These are phyloP conservation scores for Ophiostoma australiae DNA, from an alignment of 2,329 filamentous ascomycete species.

Conservation along the genomic window DNA sequence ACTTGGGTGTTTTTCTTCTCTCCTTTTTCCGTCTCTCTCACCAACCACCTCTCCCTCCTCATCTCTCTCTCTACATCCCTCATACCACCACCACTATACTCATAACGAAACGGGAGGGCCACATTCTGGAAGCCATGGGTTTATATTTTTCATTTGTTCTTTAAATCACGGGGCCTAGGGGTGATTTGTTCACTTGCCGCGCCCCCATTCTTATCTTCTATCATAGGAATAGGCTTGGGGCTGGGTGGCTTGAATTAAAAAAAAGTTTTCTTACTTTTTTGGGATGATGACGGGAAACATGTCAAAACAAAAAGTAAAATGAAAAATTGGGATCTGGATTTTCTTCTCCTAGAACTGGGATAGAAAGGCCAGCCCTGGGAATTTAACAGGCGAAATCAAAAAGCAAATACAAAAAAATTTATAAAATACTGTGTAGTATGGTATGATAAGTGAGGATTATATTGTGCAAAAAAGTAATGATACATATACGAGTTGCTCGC, in stretches of 20 bases:
- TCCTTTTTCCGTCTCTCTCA: neutral
- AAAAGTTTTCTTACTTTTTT: constrained; percentile 17
- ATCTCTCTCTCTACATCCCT: neutral
- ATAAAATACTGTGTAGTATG: neutral
- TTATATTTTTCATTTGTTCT: constrained; percentile 18
- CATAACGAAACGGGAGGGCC: constrained; percentile 12
- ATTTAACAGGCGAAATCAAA: constrained; percentile 15
- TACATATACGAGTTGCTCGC: neutral
- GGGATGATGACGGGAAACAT: constrained; percentile 18
- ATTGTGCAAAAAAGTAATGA: too few species aligned
- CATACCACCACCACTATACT: constrained; percentile 5
- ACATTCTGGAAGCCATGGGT: constrained; percentile 18
- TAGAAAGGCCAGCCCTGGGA: constrained; percentile 3
- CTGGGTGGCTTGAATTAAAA: constrained; percentile 22
- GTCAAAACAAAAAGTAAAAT: neutral
- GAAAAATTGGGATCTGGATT: neutral
- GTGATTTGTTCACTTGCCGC: constrained; percentile 3
- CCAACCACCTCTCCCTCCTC: neutral
- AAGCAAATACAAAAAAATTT: constrained; percentile 16
- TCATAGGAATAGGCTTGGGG: neutral
- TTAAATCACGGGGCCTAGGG: constrained; percentile 9
- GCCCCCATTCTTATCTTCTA: neutral
- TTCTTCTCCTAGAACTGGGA: constrained; percentile 8
- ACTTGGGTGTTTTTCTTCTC: constrained; percentile 8
- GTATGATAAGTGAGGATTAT: neutral